These are phyloP conservation scores for Emmonsia crescens DNA, from an alignment of 2,329 filamentous ascomycete genomes.

Conservation along the genomic window DNA sequence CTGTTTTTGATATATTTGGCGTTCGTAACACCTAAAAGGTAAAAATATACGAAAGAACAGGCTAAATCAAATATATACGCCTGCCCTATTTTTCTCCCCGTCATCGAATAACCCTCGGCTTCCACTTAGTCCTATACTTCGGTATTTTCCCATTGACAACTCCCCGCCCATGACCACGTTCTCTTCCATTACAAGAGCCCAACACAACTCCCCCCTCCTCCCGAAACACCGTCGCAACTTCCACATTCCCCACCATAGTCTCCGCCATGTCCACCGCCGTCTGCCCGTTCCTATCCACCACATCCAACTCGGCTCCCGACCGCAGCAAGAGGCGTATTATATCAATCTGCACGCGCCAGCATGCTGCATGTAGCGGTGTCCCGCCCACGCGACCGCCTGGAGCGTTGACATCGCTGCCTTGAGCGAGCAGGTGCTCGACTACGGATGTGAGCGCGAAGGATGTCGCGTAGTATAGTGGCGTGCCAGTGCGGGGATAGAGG, in stretches of 20 bases:
- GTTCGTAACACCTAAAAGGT: too few relatives aligned
- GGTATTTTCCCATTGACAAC: background rate
- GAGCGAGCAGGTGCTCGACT: background rate
- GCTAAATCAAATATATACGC: too few relatives aligned
- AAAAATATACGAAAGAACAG: too few relatives aligned
- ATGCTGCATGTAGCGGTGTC: constrained; percentile 1
- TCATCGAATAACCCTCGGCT: background rate
- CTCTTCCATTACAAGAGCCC: background rate
- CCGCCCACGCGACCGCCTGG: background rate
- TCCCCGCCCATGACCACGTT: background rate
- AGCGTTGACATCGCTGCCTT: background rate
- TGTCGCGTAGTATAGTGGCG: constrained; percentile 1
- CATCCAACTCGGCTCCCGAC: background rate
- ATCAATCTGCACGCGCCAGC: background rate
- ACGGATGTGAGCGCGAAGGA: constrained; percentile 1
- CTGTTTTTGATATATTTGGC: too few relatives aligned
- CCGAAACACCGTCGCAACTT: background rate
- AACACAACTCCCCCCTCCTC: background rate
- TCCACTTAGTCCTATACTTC: background rate
- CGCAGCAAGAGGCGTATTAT: background rate
- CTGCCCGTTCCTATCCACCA: background rate
- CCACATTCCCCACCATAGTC: background rate
- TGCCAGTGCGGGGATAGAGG: background rate
- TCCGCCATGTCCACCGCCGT: background rate
- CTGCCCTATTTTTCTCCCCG: background rate